Conservation (phyloP, 2,329 filamentous ascomycete genomes). For the Cadophora malorum region DNA sequence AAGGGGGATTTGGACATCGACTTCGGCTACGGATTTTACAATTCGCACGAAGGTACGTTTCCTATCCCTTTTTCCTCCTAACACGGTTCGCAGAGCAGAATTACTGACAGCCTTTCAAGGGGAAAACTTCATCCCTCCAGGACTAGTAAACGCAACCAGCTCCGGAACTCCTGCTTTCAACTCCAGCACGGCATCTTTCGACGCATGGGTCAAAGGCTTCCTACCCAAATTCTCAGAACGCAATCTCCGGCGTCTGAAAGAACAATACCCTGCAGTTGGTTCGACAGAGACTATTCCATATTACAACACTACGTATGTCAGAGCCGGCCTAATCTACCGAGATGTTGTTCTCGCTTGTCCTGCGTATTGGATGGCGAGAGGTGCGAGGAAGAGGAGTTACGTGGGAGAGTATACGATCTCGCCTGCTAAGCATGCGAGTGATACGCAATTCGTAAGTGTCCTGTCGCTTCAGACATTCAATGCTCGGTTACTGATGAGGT, state of each 20-base stretch:
- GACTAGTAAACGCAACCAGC: slow-evolving; percentile 48
- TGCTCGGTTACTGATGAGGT: neutral
- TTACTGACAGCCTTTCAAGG: slow-evolving; percentile 45
- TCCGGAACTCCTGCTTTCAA: slow-evolving; percentile 54
- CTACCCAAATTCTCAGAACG: slow-evolving; percentile 53
- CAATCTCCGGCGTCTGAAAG: slow-evolving; percentile 50
- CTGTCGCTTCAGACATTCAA: neutral
- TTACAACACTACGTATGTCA: slow-evolving; percentile 58
- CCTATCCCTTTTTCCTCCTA: neutral
- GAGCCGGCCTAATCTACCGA: slow-evolving; percentile 63
- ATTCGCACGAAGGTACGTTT: slow-evolving; percentile 57
- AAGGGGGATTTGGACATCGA: slow-evolving; percentile 52
- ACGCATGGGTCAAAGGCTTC: slow-evolving; percentile 59
- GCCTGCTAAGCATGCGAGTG: slow-evolving; percentile 64
- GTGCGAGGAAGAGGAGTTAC: slow-evolving; percentile 54
- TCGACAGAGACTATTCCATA: slow-evolving; percentile 50
- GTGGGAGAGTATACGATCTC: slow-evolving; percentile 64
- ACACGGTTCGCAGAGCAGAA: neutral
- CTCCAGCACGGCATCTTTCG: slow-evolving; percentile 55
- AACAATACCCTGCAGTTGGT: slow-evolving; percentile 56
- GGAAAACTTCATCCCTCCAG: slow-evolving; percentile 64
- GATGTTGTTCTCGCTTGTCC: slow-evolving; percentile 66
- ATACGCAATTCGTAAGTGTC: slow-evolving; percentile 58
- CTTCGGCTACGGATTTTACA: slow-evolving; percentile 61
- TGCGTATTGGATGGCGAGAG: slow-evolving; percentile 60